A percentile compares a stretch with the other conserved stretches of the same genome.
Conservation (phyloP, 192 early-diverging fungal species). For the Podila clonocystis region DNA sequence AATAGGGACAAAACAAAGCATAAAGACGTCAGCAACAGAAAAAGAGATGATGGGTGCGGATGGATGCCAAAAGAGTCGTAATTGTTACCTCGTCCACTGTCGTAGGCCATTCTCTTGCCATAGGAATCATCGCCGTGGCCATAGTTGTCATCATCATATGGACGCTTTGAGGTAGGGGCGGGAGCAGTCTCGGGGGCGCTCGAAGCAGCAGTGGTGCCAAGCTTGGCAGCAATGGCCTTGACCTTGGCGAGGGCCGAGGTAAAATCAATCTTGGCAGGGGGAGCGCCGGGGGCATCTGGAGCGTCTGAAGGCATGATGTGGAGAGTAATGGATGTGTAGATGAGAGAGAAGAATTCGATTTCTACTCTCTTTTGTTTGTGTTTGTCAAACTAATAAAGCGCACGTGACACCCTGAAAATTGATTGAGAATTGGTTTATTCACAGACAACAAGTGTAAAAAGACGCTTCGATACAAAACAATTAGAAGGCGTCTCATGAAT, state of each 20-base stretch:
- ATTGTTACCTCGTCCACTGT: conserved; percentile 38
- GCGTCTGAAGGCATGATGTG: conserved; percentile 54
- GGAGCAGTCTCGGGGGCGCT: conserved; percentile 31
- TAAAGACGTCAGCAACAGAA: not conserved
- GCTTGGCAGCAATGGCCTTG: conserved; percentile 80
- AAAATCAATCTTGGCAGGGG: conserved; percentile 63
- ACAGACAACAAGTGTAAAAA: no score
- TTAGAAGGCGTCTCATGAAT: no score
- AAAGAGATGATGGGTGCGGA: not conserved
- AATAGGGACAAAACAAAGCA: not conserved
- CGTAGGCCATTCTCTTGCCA: conserved; percentile 56
- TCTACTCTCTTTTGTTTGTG: no score
- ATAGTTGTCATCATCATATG: conserved; percentile 36
- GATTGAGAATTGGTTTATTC: no score
- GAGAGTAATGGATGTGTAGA: not conserved
- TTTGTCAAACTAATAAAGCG: no score
- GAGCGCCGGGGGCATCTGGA: conserved; percentile 44
- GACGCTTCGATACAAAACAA: no score
- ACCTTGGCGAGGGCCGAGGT: conserved; percentile 77
- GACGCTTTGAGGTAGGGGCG: conserved; percentile 27
- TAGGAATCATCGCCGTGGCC: conserved; percentile 38
- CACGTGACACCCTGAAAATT: no score
- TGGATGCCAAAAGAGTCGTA: not conserved
- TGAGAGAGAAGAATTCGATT: conserved; percentile 1
- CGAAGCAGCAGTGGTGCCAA: conserved; percentile 57